Base-by-base conservation (phyloP, 2,329 filamentous ascomycete species). In the Tympanopsis confertula region DNA sequence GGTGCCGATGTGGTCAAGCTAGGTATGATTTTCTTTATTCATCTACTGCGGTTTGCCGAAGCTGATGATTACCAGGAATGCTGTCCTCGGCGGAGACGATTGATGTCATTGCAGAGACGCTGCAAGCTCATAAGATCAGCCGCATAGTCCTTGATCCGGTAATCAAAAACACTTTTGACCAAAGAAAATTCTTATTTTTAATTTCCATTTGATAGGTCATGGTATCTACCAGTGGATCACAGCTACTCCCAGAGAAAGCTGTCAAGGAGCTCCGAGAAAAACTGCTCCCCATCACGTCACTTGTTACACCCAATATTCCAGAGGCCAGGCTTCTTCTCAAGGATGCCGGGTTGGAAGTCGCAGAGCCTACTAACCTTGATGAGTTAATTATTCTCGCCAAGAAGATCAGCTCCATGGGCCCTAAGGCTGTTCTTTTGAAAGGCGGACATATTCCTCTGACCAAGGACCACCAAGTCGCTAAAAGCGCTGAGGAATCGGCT, bases 211-310 rank as follows among this genome's bases (percentile, higher is more conserved):
- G 32, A 39, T 46, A 91, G 86, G 88, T 96, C 41, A 95, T 96
- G 87, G 75, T 95, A 7, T 82, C 85, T 19, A 89, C 85, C 1
- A 85, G 78, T n/a, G 84, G 84, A 18, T 72, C 80, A 5, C 64
- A 74, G 43, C 67, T 91, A 1, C 68, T 89, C 14, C 77, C 79
- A 1, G 55, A 69, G 26, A 63, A 72, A 5, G 82, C 84, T n/a
- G 65, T 86, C 20, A 54, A 64, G 10, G 68, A 69, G 5, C 59
- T 89, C 36, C 65, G 73, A 36, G 55, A 64, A 13, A 59, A 70
- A 12, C 59, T 91, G 4, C 65, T 89, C 5, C 78, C 80, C 1
- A 55, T 68, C 22, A 74, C 82, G 1, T 85, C 74, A 1, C 59
- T 88, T 12, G 59, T 87, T 14, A 88, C 84, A 0, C 84, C 84